Percentiles rank a stretch among this genome's conserved stretches.
phyloP scores from a whole-genome alignment of 1,284 basidiomycete genomes.

The Tylopilus microsporus region DNA sequence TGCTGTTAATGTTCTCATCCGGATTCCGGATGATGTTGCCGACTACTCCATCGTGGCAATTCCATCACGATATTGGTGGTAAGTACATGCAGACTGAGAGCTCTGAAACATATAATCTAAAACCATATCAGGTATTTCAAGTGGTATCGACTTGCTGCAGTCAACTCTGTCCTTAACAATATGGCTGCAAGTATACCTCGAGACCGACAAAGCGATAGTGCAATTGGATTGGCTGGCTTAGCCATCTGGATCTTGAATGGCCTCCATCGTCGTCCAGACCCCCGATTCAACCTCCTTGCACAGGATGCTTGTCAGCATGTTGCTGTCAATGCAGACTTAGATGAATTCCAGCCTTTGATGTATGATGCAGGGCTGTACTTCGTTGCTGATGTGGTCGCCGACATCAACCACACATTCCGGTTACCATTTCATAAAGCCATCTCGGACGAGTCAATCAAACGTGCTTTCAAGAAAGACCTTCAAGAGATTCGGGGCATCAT shows the following conservation, averaged over 20 bases:
- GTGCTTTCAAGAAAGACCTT: too few relatives aligned
- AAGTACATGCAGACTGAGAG: too few relatives aligned
- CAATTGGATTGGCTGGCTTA: not conserved
- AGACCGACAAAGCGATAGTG: not conserved
- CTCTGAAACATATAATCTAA: too few relatives aligned
- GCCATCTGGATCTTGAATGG: not conserved
- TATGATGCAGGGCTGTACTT: not conserved
- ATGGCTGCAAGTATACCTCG: not conserved
- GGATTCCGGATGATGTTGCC: too few relatives aligned
- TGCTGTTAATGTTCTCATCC: too few relatives aligned
- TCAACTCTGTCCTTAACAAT: not conserved
- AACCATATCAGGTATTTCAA: constrained; percentile 19
- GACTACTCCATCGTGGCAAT: not conserved
- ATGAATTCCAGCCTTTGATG: not conserved
- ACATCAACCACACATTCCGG: too few relatives aligned
- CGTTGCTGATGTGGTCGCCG: not conserved
- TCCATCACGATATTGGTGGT: not conserved
- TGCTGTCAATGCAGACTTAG: not conserved
- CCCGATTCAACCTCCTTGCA: not conserved
- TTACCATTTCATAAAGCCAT: too few relatives aligned
- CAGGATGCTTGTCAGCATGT: not conserved
- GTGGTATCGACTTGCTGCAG: not conserved
- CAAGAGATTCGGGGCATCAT: too few relatives aligned
- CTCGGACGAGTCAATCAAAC: too few relatives aligned
- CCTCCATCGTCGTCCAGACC: not conserved